Percentiles rank a stretch among this genome's conserved stretches.
These are phyloP conservation scores for Sextonia rubra DNA, from an alignment of 164 flowering plant genomes.

Conservation along the genomic window DNA sequence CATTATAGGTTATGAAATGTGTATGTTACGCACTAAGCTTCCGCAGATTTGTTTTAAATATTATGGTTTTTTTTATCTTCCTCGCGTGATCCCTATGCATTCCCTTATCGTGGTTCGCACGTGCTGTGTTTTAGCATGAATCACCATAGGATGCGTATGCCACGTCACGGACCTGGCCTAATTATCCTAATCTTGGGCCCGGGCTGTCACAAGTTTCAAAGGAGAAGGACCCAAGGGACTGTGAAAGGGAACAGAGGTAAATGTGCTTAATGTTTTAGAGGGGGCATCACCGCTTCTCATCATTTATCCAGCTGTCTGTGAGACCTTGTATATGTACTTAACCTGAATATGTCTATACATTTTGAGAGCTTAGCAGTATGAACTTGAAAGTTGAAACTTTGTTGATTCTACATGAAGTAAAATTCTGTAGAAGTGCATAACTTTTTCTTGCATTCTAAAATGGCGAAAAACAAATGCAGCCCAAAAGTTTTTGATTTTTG, in stretches of 20 bases:
- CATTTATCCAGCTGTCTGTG: not conserved
- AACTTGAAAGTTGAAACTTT: not conserved
- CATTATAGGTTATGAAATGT: too few species aligned
- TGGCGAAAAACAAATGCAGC: not conserved
- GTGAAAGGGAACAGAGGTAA: slow-evolving; percentile 89
- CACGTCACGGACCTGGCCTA: too few species aligned
- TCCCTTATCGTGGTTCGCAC: too few species aligned
- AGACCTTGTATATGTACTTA: not conserved
- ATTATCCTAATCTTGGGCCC: too few species aligned
- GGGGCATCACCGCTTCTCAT: not conserved
- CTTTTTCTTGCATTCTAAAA: too few species aligned
- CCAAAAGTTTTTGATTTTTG: not conserved
- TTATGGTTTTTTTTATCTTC: too few species aligned
- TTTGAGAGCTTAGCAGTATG: not conserved
- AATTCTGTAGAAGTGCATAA: not conserved
- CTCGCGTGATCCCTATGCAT: too few species aligned
- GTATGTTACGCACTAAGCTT: too few species aligned
- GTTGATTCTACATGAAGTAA: not conserved
- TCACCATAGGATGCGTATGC: too few species aligned
- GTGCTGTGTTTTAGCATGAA: too few species aligned
- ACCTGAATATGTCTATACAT: not conserved
- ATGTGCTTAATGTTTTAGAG: not conserved
- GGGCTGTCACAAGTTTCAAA: too few species aligned
- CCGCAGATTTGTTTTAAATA: too few species aligned
- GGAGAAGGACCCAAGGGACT: slow-evolving; percentile 73